These are phyloP conservation scores for Suillus lakei DNA, from an alignment of 768 basidiomycete species.

Conservation along the genomic window DNA sequence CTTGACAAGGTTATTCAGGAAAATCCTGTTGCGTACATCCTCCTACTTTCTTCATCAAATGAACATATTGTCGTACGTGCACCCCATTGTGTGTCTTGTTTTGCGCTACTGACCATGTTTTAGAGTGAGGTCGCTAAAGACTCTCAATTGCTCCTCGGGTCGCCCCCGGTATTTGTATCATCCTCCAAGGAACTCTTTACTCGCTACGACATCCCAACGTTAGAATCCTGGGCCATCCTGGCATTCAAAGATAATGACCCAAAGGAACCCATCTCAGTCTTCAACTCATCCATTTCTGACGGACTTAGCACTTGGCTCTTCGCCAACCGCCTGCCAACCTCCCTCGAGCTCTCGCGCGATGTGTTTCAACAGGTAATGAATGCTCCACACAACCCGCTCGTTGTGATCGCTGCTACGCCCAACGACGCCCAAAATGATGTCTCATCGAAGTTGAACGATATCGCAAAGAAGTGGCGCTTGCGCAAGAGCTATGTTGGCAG, in stretches of 20 bases:
- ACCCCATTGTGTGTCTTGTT: not conserved
- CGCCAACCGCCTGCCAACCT: conserved; percentile 71
- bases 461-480: conserved; percentile 65
- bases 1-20: conserved; percentile 48
- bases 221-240: conserved; percentile 65
- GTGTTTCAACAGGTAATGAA: conserved; percentile 90
- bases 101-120: conserved; percentile 5
- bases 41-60: conserved; percentile 49
- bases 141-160: conserved; percentile 52
- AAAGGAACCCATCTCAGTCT: conserved; percentile 48
- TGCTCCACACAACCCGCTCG: conserved; percentile 71
- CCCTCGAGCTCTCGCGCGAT: conserved; percentile 74
- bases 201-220: conserved; percentile 40
- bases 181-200: conserved; percentile 36
- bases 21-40: conserved; percentile 62
- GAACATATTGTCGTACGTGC: conserved; percentile 36
- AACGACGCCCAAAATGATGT: conserved; percentile 44
- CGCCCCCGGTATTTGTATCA: conserved; percentile 52
- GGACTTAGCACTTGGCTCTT: conserved; percentile 60
- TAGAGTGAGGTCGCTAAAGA: conserved; percentile 63
- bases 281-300: conserved; percentile 26
- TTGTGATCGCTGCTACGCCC: conserved; percentile 71
- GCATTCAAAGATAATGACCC: conserved; percentile 65
- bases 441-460: conserved; percentile 49
- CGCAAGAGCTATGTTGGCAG: conserved; percentile 32